These are phyloP conservation scores for Odonthalia washingtoniensis DNA, from an alignment of 31 red algal genomes.

Conservation along the genomic window DNA sequence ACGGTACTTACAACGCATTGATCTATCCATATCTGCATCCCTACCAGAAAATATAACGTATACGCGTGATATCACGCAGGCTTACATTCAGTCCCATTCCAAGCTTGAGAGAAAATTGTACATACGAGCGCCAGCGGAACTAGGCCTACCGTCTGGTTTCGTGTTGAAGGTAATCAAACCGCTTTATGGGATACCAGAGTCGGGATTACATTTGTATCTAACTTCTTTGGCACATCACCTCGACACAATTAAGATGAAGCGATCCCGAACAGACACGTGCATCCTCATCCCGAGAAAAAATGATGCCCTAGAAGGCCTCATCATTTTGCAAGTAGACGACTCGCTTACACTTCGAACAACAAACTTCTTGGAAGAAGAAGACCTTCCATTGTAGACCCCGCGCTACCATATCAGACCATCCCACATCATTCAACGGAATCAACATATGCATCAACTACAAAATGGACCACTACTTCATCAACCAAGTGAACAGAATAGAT, in stretches of 20 bases:
- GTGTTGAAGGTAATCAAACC: slow-evolving; percentile 46
- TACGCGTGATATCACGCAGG: slow-evolving; percentile 37
- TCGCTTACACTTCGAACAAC: too few relatives aligned
- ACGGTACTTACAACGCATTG: slow-evolving; percentile 25
- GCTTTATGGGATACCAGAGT: too few relatives aligned
- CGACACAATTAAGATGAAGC: not conserved
- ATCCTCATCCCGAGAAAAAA: slow-evolving; percentile 1
- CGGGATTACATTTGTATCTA: slow-evolving; percentile 44
- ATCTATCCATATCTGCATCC: slow-evolving; percentile 15
- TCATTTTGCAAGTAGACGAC: slow-evolving; percentile 48
- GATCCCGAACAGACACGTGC: slow-evolving; percentile 15
- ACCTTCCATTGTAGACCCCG: too few relatives aligned
- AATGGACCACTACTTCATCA: slow-evolving; percentile 11
- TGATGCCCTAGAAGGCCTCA: not conserved
- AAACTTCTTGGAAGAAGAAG: too few relatives aligned
- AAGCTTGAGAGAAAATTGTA: slow-evolving; percentile 31
- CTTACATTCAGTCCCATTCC: slow-evolving; percentile 32
- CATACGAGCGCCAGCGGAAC: slow-evolving; percentile 29
- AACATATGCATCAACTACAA: slow-evolving; percentile 16
- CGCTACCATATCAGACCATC: too few relatives aligned
- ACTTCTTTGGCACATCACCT: slow-evolving; percentile 31
- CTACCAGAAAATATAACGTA: slow-evolving; percentile 3
- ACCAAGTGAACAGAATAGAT: not conserved
- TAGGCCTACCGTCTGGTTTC: not conserved
- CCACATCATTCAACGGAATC: not conserved